Evolutionary conservation across 345 rosid species (phyloP).

Genomic region (Lenwebbia sp.): DNA sequence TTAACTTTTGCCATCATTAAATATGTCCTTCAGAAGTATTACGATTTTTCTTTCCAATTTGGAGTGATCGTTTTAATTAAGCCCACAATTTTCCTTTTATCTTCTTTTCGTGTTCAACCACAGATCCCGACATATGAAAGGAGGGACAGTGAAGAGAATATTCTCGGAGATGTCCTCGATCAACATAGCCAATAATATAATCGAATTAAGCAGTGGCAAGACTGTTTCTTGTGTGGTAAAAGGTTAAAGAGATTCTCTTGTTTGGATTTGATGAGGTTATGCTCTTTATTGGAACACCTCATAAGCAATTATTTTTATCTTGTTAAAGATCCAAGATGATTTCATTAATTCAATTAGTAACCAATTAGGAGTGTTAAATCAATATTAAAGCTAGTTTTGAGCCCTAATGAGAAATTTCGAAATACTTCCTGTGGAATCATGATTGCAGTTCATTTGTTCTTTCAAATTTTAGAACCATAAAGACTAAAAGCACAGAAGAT

Average conservation of each 20-base stretch:
- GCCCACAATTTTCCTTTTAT: neutral
- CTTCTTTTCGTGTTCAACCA: neutral
- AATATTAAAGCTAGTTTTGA: neutral
- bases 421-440: neutral
- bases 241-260: neutral
- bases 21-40: neutral
- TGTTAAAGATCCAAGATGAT: neutral
- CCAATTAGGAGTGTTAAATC: neutral
- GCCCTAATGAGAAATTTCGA: neutral
- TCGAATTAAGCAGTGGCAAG: neutral
- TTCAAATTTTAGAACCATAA: neutral
- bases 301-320: neutral
- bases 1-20: neutral
- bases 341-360: neutral
- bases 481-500: neutral
- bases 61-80: neutral
- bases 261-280: neutral
- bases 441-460: neutral
- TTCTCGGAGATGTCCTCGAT: neutral
- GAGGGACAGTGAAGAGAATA: neutral
- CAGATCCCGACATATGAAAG: neutral
- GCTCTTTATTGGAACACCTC: neutral
- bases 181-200: neutral
- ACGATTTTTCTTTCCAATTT: neutral
- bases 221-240: no score